These are phyloP conservation scores for Cutaneotrichosporon sp. DNA, from an alignment of 1,284 basidiomycete species.

Conservation along the genomic window DNA sequence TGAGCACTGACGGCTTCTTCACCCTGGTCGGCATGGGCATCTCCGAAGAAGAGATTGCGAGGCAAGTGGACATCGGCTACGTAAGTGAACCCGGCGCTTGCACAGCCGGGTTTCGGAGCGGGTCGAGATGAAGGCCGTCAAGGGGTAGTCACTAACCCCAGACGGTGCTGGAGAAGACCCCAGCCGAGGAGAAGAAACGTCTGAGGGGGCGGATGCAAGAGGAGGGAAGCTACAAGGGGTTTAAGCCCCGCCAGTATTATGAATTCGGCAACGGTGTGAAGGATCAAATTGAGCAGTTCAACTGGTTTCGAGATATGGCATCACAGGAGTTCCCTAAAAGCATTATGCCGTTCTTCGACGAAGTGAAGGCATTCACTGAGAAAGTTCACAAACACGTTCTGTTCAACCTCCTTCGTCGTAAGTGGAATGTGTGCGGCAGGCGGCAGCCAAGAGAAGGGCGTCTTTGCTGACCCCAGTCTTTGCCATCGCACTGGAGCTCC, in stretches of 20 bases:
- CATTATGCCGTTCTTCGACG: slow-evolving; percentile 18
- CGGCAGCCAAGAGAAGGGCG: too few species aligned
- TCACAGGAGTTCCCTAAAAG: slow-evolving; percentile 19
- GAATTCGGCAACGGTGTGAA: slow-evolving; percentile 29
- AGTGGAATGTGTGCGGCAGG: not conserved
- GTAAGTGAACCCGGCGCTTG: too few species aligned
- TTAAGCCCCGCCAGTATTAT: slow-evolving; percentile 26
- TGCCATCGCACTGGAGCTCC: slow-evolving; percentile 22
- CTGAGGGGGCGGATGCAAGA: slow-evolving; percentile 18
- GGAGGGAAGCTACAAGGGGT: slow-evolving; percentile 19
- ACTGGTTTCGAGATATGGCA: slow-evolving; percentile 24
- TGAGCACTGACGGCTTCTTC: slow-evolving; percentile 25
- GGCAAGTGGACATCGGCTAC: slow-evolving; percentile 26
- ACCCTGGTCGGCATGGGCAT: slow-evolving; percentile 15
- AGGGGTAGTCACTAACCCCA: not conserved
- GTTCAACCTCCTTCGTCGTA: slow-evolving; percentile 17
- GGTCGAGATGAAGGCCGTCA: too few species aligned
- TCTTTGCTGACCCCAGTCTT: slow-evolving; percentile 11
- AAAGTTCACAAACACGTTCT: slow-evolving; percentile 21
- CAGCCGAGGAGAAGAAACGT: slow-evolving; percentile 19
- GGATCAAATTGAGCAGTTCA: slow-evolving; percentile 30
- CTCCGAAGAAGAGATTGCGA: slow-evolving; percentile 16
- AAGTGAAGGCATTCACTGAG: slow-evolving; percentile 19
- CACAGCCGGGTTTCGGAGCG: too few species aligned
- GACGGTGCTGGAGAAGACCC: slow-evolving; percentile 22